Evolutionary conservation across 805 yeast species (phyloP).

Genomic region (Pichia phayaonensis): DNA sequence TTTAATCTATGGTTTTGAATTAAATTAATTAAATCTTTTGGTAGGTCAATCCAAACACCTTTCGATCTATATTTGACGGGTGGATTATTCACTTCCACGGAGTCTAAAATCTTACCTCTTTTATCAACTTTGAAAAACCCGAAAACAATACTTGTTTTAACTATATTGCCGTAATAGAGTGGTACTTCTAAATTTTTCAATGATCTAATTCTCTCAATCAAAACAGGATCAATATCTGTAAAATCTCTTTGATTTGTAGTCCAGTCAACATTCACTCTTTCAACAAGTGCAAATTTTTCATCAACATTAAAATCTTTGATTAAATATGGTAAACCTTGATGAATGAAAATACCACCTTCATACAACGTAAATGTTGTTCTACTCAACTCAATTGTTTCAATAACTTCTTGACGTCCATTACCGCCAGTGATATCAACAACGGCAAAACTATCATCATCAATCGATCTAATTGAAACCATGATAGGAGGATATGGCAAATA

Average conservation of each 20-base stretch:
- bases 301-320: conserved; percentile 79
- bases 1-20: conserved; percentile 52
- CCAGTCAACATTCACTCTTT: conserved; percentile 91
- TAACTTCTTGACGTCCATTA: conserved; percentile 62
- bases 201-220: conserved; percentile 57
- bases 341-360: conserved; percentile 87
- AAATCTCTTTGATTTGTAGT: conserved; percentile 84
- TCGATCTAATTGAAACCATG: conserved; percentile 71
- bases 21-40: conserved; percentile 51
- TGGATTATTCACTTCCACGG: conserved; percentile 86
- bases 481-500: conserved; percentile 79
- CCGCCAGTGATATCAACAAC: conserved; percentile 84
- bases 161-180: conserved; percentile 67
- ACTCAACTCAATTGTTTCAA: conserved; percentile 84
- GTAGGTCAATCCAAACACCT: conserved; percentile 92
- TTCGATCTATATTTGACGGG: conserved; percentile 62
- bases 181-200: conserved; percentile 46
- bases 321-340: conserved; percentile 86
- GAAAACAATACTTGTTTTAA: conserved; percentile 71
- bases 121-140: conserved; percentile 87
- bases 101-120: conserved; percentile 75
- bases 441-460: conserved; percentile 75
- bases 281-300: conserved; percentile 75
- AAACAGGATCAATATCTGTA: conserved; percentile 84
- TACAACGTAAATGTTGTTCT: conserved; percentile 86